Conservation (phyloP, 192 early-diverging fungal genomes). For the Coemansia sp. region DNA sequence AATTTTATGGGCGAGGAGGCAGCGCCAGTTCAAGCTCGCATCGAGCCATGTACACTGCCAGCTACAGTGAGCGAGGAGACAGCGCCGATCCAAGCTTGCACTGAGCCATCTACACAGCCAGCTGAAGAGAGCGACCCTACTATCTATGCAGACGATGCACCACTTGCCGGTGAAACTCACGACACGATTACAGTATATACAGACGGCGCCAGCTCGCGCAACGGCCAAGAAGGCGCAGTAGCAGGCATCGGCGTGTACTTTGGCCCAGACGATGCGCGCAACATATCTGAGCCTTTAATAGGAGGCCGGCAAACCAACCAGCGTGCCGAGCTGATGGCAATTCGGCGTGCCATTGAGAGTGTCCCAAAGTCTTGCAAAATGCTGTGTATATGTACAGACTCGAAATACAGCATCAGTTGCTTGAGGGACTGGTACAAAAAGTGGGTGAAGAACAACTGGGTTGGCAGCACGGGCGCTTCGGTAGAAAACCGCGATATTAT, state of each 20-base stretch:
- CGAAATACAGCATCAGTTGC: conserved; percentile 71
- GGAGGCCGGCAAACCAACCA: conserved; percentile 68
- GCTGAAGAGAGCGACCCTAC: neutral
- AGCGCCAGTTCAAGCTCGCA: neutral
- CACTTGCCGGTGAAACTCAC: conserved; percentile 8
- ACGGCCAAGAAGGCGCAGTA: conserved; percentile 63
- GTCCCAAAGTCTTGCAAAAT: neutral
- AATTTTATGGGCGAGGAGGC: conserved; percentile 37
- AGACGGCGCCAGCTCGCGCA: conserved; percentile 74
- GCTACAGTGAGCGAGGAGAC: neutral
- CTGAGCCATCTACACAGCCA: neutral
- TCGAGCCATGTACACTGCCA: neutral
- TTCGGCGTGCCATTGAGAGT: conserved; percentile 56
- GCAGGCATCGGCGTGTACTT: conserved; percentile 90
- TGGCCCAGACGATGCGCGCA: conserved; percentile 67
- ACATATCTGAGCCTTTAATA: conserved; percentile 58
- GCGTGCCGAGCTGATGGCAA: conserved; percentile 69
- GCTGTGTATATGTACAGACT: conserved; percentile 74
- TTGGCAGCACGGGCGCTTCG: conserved; percentile 46
- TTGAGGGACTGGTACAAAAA: conserved; percentile 66
- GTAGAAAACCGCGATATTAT: conserved; percentile 85
- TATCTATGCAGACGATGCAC: neutral
- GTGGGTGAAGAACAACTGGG: conserved; percentile 77
- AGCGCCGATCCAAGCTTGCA: neutral
- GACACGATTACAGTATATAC: conserved; percentile 65